These are phyloP conservation scores for Bullera alba DNA, from an alignment of 768 basidiomycete species.

Conservation along the genomic window DNA sequence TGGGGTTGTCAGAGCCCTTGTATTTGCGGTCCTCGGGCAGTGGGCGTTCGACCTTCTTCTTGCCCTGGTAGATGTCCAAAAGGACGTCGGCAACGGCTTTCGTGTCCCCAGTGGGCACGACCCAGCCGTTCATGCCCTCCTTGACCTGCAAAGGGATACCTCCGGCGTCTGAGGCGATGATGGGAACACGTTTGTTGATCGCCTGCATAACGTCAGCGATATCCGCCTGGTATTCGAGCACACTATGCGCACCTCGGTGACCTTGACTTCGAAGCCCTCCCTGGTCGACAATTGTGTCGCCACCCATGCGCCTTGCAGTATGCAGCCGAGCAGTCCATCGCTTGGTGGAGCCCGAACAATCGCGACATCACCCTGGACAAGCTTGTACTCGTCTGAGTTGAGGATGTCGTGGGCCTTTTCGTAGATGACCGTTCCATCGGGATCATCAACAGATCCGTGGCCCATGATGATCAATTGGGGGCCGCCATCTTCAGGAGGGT, in stretches of 20 bases:
- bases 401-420: conserved; percentile 40
- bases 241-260: conserved; percentile 51
- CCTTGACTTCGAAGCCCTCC: conserved; percentile 97
- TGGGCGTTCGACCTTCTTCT: conserved; percentile 31
- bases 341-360: conserved; percentile 70
- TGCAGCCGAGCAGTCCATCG: conserved; percentile 66
- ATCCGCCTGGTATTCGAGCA: background rate
- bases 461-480: conserved; percentile 53
- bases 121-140: conserved; percentile 79
- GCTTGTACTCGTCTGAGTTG: conserved; percentile 22
- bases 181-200: conserved; percentile 79
- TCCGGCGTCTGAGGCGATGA: conserved; percentile 77
- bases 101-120: conserved; percentile 72
- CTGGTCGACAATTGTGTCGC: conserved; percentile 85
- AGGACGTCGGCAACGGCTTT: conserved; percentile 67
- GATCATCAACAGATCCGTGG: conserved; percentile 90
- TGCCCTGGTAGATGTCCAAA: conserved; percentile 69
- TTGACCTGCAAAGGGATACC: conserved; percentile 90
- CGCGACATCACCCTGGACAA: conserved; percentile 51
- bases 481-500: conserved; percentile 17
- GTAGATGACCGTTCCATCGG: conserved; percentile 58
- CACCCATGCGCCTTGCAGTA: conserved; percentile 82
- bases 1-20: conserved; percentile 30
- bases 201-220: conserved; percentile 53
- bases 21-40: conserved; percentile 2